Conservation (phyloP, 768 basidiomycete genomes). For the Tylopilus balloui region DNA sequence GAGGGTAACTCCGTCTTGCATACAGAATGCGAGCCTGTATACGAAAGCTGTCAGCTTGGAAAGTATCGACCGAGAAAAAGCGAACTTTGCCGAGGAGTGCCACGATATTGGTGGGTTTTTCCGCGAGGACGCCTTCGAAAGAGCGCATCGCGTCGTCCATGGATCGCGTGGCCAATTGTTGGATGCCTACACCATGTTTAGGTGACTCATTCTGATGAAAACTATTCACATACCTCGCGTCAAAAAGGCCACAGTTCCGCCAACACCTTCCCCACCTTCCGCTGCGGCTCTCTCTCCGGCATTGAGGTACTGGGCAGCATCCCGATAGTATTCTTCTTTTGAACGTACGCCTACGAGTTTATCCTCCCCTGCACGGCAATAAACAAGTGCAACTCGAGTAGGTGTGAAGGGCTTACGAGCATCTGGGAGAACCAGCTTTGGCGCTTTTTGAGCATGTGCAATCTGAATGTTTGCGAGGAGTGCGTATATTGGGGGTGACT, state of each 20-base stretch:
- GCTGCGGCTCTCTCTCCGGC: slow-evolving; percentile 48
- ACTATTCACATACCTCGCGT: slow-evolving; percentile 52
- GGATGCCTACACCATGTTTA: slow-evolving; percentile 52
- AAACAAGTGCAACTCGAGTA: neutral
- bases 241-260: slow-evolving; percentile 55
- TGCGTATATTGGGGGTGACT: slow-evolving; percentile 70
- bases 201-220: neutral
- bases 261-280: slow-evolving; percentile 57
- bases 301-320: slow-evolving; percentile 68
- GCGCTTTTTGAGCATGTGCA: slow-evolving; percentile 74
- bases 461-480: slow-evolving; percentile 85
- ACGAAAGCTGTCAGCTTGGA: neutral
- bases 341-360: slow-evolving; percentile 52
- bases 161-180: slow-evolving; percentile 73
- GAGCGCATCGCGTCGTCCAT: slow-evolving; percentile 79
- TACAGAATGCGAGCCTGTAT: slow-evolving; percentile 79
- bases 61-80: neutral
- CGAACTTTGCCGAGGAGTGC: slow-evolving; percentile 82
- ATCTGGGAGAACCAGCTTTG: slow-evolving; percentile 68
- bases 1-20: slow-evolving; percentile 67
- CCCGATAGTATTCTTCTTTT: slow-evolving; percentile 65
- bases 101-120: slow-evolving; percentile 81
- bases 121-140: slow-evolving; percentile 73
- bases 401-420: slow-evolving; percentile 51
- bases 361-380: slow-evolving; percentile 52